Percentiles rank a stretch among this genome's conserved stretches.
These are phyloP conservation scores for Aureobasidium sp. DNA, from an alignment of 2,329 filamentous ascomycete species.

Conservation along the genomic window DNA sequence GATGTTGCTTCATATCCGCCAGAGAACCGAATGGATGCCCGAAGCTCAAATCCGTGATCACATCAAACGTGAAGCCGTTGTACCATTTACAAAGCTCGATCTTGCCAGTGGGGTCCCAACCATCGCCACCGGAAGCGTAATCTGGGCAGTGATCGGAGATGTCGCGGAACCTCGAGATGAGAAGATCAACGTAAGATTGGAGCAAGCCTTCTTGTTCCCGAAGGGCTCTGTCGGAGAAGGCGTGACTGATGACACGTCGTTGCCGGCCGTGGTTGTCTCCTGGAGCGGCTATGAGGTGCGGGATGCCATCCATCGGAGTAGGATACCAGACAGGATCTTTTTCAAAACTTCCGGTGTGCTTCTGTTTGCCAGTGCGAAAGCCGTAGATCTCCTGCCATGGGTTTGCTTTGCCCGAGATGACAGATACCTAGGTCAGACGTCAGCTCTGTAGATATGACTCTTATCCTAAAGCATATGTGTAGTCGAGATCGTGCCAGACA, in stretches of 20 bases:
- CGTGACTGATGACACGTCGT: slow-evolving; percentile 31
- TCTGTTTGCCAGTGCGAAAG: slow-evolving; percentile 28
- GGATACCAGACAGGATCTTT: slow-evolving; percentile 32
- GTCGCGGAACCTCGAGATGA: slow-evolving; percentile 27
- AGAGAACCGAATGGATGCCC: slow-evolving; percentile 25
- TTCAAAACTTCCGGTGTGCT: slow-evolving; percentile 25
- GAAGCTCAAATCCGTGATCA: slow-evolving; percentile 29
- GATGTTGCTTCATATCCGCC: slow-evolving; percentile 21
- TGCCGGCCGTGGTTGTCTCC: slow-evolving; percentile 26
- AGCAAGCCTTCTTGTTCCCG: slow-evolving; percentile 33
- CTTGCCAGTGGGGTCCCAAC: slow-evolving; percentile 11
- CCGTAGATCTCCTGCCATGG: slow-evolving; percentile 38
- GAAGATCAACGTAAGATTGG: slow-evolving; percentile 31
- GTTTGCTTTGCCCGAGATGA: slow-evolving; percentile 32
- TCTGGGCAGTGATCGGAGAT: neutral
- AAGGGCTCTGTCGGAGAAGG: slow-evolving; percentile 36
- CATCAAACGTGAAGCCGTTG: slow-evolving; percentile 32
- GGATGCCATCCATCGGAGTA: slow-evolving; percentile 23
- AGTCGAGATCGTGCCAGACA: neutral
- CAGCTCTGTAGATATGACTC: neutral
- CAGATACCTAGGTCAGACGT: slow-evolving; percentile 24
- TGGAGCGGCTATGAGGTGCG: slow-evolving; percentile 18
- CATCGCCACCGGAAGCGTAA: neutral
- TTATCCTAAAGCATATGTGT: neutral
- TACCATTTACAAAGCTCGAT: slow-evolving; percentile 26